Conservation (phyloP, 1,284 basidiomycete genomes). For the Trametes sp. region DNA sequence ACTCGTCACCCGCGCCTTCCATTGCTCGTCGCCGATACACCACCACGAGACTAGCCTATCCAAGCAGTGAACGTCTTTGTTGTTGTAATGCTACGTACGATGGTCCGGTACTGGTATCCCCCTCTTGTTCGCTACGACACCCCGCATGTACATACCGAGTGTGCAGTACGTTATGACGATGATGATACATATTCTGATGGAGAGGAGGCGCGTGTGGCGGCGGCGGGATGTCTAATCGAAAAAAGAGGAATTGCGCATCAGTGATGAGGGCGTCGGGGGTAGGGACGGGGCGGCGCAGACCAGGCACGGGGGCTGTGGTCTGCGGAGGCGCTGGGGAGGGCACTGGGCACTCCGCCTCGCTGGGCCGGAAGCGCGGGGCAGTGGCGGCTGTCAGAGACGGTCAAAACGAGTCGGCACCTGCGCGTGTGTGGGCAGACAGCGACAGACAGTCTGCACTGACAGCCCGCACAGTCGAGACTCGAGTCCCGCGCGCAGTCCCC, state of each 20-base stretch:
- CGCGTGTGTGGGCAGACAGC: slow-evolving; percentile 3
- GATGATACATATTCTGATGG: slow-evolving; percentile 30
- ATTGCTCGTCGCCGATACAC: slow-evolving; percentile 25
- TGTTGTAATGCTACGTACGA: slow-evolving; percentile 32
- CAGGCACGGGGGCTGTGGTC: slow-evolving; percentile 27
- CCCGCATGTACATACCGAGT: slow-evolving; percentile 29
- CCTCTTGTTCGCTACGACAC: slow-evolving; percentile 14
- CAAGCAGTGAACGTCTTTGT: slow-evolving; percentile 21
- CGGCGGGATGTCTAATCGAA: slow-evolving; percentile 6
- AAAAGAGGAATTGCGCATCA: slow-evolving; percentile 15
- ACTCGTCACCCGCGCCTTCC: slow-evolving; percentile 21
- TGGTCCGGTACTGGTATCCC: slow-evolving; percentile 25
- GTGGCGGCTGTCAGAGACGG: slow-evolving; percentile 28
- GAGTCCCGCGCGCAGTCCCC: neutral
- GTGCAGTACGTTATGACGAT: slow-evolving; percentile 28
- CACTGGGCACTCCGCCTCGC: neutral
- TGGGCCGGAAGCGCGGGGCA: slow-evolving; percentile 12
- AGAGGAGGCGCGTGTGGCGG: slow-evolving; percentile 7
- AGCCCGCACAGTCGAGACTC: too few relatives aligned
- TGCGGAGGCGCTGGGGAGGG: slow-evolving; percentile 7
- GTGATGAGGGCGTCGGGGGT: slow-evolving; percentile 27
- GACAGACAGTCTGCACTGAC: slow-evolving; percentile 1
- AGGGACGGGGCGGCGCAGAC: slow-evolving; percentile 17
- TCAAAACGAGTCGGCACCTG: slow-evolving; percentile 24
- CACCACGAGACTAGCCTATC: slow-evolving; percentile 26